Base-by-base conservation (phyloP, 1,284 basidiomycete species). In the Trametes polyzona region DNA sequence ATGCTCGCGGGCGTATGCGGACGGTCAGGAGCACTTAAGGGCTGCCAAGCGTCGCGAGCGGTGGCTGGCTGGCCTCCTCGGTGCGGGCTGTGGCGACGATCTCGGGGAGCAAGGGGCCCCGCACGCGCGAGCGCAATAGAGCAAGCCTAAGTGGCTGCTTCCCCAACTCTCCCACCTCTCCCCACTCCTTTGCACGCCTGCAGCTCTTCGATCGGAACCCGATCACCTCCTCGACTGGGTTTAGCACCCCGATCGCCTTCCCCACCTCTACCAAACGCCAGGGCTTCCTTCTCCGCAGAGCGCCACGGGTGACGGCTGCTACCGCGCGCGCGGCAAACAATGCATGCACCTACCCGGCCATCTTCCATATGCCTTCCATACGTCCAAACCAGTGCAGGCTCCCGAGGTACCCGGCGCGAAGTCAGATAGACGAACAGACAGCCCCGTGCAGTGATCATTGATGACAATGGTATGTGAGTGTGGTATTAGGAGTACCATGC, bases 151-250 rank as follows among this genome's bases (percentile, higher is more conserved):
- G 46, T 37, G 33, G 43, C 56, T 46, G 35, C 48, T 29, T 54
- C 57, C 61, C 61, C 61, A 62, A 59, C 52, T 47, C 51, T 62
- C 61, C 55, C 61, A 62, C 30, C 33, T 43, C 55, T 43, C 56
- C 49, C 52, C 55, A 55, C 46, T 52, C 43, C 33, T 41, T 27
- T 21, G 50, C 47, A n/a, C 9, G 14, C n/a, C 16, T 10, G 17
- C 4, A 35, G 14, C 12, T 17, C 49, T 30, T 47, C 52, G 43
- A 47, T 40, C 52, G 21, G 17, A 26, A 29, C 35, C 12, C 35
- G 36, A 47, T 53, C 41, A 16, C 12, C n/a, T n/a, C n/a, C n/a
- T n/a, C n/a, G n/a, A n/a, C n/a, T n/a, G n/a, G n/a, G n/a, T n/a
- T n/a, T n/a, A 17, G 10, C 40, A 29, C 17, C 51, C 43, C 52